Conservation (phyloP, 2,329 filamentous ascomycete genomes). For the Passalora sequoiae region DNA sequence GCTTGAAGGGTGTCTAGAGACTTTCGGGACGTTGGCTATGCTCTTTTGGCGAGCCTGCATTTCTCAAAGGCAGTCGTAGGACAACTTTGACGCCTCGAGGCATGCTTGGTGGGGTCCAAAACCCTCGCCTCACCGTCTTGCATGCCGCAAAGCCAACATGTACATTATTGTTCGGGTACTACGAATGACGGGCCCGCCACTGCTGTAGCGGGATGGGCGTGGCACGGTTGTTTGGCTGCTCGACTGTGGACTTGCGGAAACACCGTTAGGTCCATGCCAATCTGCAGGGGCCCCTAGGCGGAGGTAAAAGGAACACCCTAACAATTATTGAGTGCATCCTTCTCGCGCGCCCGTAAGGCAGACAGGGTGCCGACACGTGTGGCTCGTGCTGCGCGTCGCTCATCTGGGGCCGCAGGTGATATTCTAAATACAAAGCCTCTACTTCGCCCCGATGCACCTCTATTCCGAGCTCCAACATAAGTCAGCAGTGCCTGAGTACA, state of each 20-base stretch:
- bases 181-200: conserved; percentile 3
- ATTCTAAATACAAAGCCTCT: conserved; percentile 30
- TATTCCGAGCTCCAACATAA: conserved; percentile 15
- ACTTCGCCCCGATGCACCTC: conserved; percentile 26
- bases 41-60: background rate
- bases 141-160: conserved; percentile 32
- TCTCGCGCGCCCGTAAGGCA: conserved; percentile 8
- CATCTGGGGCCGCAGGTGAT: conserved; percentile 22
- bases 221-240: conserved; percentile 15
- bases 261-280: conserved; percentile 12
- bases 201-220: conserved; percentile 6
- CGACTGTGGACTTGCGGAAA: conserved; percentile 12
- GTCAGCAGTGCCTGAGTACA: conserved; percentile 12
- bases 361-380: conserved; percentile 15
- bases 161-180: conserved; percentile 41
- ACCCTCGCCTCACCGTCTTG: conserved; percentile 11
- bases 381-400: conserved; percentile 26
- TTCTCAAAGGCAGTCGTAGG: background rate
- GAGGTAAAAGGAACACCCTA: conserved; percentile 16
- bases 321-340: conserved; percentile 18
- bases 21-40: background rate
- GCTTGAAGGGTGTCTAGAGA: conserved; percentile 4
- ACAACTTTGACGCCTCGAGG: background rate
- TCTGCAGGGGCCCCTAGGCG: conserved; percentile 17
- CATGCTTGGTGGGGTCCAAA: conserved; percentile 1